Conservation (phyloP, 345 rosid genomes). For the Heritiera fomes region DNA sequence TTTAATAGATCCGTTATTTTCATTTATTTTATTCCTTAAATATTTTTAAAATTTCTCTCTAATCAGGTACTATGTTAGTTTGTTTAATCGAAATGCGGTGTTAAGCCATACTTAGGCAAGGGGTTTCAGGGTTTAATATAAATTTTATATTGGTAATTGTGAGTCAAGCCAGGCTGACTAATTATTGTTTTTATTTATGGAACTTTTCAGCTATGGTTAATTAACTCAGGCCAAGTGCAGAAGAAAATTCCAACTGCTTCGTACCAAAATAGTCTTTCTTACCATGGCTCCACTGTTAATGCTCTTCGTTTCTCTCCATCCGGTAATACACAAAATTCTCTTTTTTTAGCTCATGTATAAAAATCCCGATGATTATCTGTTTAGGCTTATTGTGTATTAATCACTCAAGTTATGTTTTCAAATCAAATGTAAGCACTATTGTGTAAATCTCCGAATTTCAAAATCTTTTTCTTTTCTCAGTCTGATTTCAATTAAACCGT, state of each 20-base stretch:
- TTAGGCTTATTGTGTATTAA: not conserved
- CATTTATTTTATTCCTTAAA: not conserved
- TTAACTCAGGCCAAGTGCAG: constrained; percentile 55
- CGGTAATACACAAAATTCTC: constrained; percentile 40
- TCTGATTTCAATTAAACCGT: not conserved
- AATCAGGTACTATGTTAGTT: not conserved
- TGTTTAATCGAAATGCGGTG: not conserved
- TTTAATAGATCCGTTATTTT: not conserved
- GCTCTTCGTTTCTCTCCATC: constrained; percentile 78
- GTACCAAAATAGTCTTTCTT: constrained; percentile 74
- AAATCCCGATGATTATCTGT: not conserved
- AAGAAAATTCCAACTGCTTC: constrained; percentile 69
- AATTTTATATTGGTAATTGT: not conserved
- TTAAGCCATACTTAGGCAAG: not conserved
- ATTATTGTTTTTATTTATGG: constrained; percentile 11
- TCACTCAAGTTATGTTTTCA: not conserved
- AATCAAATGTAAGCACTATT: not conserved
- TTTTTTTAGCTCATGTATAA: not conserved
- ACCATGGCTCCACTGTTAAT: constrained; percentile 82
- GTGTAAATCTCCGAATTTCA: not conserved
- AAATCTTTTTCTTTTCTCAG: not conserved
- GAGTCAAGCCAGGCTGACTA: not conserved
- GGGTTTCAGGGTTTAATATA: not conserved
- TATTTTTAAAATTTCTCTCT: not conserved
- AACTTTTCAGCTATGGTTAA: constrained; percentile 61